A percentile compares a stretch with the other conserved stretches of the same genome.
phyloP scores from a whole-genome alignment of 805 yeast genomes.

The Saccharomycopsis fibuligera region DNA sequence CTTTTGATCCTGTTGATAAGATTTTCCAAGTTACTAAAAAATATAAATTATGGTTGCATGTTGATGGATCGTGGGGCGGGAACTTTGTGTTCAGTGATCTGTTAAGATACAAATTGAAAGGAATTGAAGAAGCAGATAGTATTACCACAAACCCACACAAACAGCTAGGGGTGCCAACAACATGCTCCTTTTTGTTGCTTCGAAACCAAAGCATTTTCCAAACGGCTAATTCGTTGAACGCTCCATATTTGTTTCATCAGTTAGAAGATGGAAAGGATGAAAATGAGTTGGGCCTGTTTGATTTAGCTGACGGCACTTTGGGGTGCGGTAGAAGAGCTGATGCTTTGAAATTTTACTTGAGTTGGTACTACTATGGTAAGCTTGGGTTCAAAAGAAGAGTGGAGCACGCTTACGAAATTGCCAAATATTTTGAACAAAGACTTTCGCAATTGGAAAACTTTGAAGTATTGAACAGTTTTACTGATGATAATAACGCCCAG shows the following conservation, averaged over 20 bases:
- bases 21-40: constrained; percentile 49
- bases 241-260: constrained; percentile 76
- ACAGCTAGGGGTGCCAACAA: constrained; percentile 80
- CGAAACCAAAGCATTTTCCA: constrained; percentile 65
- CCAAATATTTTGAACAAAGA: constrained; percentile 50
- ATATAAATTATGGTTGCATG: constrained; percentile 67
- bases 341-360: constrained; percentile 67
- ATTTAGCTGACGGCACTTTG: constrained; percentile 85
- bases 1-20: constrained; percentile 61
- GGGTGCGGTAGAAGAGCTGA: constrained; percentile 89
- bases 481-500: neutral
- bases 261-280: constrained; percentile 41
- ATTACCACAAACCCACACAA: constrained; percentile 82
- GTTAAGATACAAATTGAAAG: constrained; percentile 43
- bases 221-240: constrained; percentile 66
- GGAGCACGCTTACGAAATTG: constrained; percentile 65
- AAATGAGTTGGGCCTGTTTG: constrained; percentile 41
- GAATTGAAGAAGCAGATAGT: constrained; percentile 63
- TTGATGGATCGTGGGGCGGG: constrained; percentile 92
- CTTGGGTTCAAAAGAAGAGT: constrained; percentile 59
- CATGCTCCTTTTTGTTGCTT: constrained; percentile 64
- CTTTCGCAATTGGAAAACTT: constrained; percentile 27
- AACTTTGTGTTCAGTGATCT: constrained; percentile 60
- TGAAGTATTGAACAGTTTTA: constrained; percentile 9
- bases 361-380: constrained; percentile 76